phyloP scores from a whole-genome alignment of 2,329 filamentous ascomycete genomes.

The Microsporum audouinii region DNA sequence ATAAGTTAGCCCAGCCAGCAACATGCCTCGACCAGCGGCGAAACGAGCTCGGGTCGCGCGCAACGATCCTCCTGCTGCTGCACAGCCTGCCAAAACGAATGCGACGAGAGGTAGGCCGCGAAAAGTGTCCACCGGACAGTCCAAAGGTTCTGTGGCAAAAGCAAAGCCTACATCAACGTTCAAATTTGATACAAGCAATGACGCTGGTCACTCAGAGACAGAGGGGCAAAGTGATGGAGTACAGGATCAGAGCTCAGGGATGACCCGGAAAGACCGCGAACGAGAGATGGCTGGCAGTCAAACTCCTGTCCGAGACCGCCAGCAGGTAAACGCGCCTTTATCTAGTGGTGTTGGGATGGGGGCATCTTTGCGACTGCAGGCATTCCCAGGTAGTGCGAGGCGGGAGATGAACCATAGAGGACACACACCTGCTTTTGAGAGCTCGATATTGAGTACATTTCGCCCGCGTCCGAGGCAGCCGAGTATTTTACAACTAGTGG shows the following conservation, averaged over 20 bases:
- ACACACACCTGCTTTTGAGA: conserved; percentile 32
- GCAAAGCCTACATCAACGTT: background rate
- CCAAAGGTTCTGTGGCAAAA: too few relatives aligned
- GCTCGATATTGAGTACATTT: conserved; percentile 35
- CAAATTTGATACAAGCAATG: background rate
- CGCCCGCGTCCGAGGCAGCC: conserved; percentile 34
- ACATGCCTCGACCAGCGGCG: background rate
- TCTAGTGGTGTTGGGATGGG: background rate
- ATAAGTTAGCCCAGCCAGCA: background rate
- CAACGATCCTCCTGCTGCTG: background rate
- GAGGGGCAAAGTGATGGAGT: background rate
- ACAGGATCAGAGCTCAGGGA: background rate
- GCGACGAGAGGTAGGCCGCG: background rate
- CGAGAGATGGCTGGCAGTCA: background rate
- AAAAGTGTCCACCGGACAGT: background rate
- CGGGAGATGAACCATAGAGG: conserved; percentile 10
- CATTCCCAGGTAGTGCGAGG: conserved; percentile 16
- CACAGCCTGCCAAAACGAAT: background rate
- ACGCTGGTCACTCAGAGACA: background rate
- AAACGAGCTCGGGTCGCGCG: background rate
- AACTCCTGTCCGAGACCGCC: background rate
- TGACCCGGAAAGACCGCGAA: background rate
- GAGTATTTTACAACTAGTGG: conserved; percentile 37
- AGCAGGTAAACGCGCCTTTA: background rate
- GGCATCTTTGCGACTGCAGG: background rate